Conservation (phyloP, 805 yeast species). For the Metschnikowia vanudenii region DNA sequence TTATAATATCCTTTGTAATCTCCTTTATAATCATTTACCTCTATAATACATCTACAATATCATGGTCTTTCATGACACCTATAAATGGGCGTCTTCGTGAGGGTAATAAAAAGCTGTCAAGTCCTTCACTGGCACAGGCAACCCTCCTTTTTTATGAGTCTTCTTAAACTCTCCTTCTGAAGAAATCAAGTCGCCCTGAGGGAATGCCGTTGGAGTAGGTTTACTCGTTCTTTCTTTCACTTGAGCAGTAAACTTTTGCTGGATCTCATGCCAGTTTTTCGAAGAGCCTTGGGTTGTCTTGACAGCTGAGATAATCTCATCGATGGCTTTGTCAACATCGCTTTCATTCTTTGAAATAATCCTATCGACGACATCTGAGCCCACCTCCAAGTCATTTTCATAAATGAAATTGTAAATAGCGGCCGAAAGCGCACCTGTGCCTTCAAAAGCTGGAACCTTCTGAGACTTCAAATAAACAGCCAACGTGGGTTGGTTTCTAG, state of each 20-base stretch:
- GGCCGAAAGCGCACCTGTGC: constrained; percentile 23
- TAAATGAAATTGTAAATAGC: constrained; percentile 29
- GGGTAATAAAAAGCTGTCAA: constrained; percentile 28
- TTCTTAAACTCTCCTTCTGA: constrained; percentile 58
- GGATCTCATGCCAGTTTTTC: constrained; percentile 1
- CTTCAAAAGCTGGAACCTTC: constrained; percentile 20
- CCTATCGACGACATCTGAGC: constrained; percentile 26
- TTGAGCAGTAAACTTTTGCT: constrained; percentile 14
- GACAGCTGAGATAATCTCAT: constrained; percentile 9
- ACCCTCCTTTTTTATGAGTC: constrained; percentile 50
- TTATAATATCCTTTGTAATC: too few species aligned
- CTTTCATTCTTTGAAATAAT: constrained; percentile 8
- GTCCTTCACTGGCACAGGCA: constrained; percentile 53
- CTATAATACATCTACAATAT: too few species aligned
- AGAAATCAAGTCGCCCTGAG: constrained; percentile 47
- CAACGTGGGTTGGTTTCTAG: constrained; percentile 21
- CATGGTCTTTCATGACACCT: too few species aligned
- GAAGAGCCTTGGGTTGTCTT: background rate
- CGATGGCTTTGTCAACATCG: constrained; percentile 20
- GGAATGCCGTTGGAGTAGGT: constrained; percentile 43
- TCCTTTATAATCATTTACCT: too few species aligned
- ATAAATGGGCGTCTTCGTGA: constrained; percentile 21
- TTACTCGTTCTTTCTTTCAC: constrained; percentile 19
- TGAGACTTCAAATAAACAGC: constrained; percentile 55
- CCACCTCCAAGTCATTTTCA: constrained; percentile 22